Evolutionary conservation across 2,329 filamentous ascomycete species (phyloP), one percentile per base, ranked within the genome.

Genomic region (Aaosphaeria pasadenensis): DNA sequence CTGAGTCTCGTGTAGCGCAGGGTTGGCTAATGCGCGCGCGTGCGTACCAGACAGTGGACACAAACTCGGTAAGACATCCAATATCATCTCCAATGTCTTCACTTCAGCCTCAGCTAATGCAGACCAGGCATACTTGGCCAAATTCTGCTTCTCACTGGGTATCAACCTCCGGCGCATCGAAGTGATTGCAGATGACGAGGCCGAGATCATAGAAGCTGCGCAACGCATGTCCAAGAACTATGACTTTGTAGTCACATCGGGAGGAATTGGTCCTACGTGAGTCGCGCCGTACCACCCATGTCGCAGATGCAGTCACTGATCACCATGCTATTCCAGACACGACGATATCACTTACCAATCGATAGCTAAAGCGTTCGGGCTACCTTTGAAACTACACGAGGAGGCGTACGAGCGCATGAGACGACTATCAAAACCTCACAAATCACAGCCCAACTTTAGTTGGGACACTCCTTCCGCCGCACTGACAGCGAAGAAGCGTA

Each of bases 261-360:
- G 94, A 57, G 92, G 94, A 30, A 97, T 99, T 64, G 92, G 92
- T 7, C 94, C 94, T 56, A 97, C 92, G 88, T 92, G 74, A 76
- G 85, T 71, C 48, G 54, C 48, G 45, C 46, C 6, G 28, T 39
- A n/a, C 30, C 32, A 33, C 36, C 29, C 38, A 31, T 44, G n/a
- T 39, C 31, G 30, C 46, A 32, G 28, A 46, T 46, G 29, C 52
- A 46, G 47, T 45, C 43, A 52, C 58, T 60, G 55, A 62, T 49
- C 45, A 39, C 47, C 39, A 43, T 38, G 42, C 24, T 36, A 46
- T 50, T 54, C 53, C 58, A 95, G 89, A 47, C 92, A 97, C 76
- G 94, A 99, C 71, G 94, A 99, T 67, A 97, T 97, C 59, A 97
- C 94, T 29, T 99, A 99, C 74, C 80, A 88, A 64, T 92, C 90